Evolutionary conservation across 192 early-diverging fungal species (phyloP).

Genomic region (Mortierella hygrophila): DNA sequence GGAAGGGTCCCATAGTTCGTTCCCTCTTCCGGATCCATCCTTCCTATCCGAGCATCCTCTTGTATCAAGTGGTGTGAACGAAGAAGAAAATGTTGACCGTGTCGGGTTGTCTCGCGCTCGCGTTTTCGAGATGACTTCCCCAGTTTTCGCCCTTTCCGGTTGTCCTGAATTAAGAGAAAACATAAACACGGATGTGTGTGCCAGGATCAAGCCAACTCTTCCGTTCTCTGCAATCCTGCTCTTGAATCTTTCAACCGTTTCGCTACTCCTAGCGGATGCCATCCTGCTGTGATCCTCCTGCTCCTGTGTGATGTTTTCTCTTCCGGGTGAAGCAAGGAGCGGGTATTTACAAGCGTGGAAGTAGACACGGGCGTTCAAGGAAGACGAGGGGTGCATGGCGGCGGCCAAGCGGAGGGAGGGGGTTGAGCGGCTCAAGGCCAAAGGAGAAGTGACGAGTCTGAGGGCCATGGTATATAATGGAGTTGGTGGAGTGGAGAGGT

Average conservation of each 20-base stretch:
- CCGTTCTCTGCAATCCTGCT: not conserved
- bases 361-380: conserved; percentile 48
- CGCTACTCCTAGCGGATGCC: not conserved
- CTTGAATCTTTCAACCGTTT: not conserved
- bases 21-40: not conserved
- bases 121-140: not conserved
- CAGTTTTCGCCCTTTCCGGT: conserved; percentile 21
- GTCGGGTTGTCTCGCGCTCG: not conserved
- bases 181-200: not conserved
- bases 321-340: not conserved
- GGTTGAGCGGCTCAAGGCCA: conserved; percentile 33
- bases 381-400: conserved; percentile 35
- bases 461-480: conserved; percentile 34
- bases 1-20: not conserved
- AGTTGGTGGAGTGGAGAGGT: conserved; percentile 21
- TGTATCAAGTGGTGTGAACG: not conserved
- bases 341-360: conserved; percentile 47
- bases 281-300: not conserved
- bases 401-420: conserved; percentile 38
- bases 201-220: not conserved
- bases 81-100: not conserved
- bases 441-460: conserved; percentile 43
- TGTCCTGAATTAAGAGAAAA: not conserved
- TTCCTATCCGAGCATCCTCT: not conserved
- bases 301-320: not conserved